Evolutionary conservation across 345 rosid genomes (phyloP).

Genomic region (Garcia nutans): DNA sequence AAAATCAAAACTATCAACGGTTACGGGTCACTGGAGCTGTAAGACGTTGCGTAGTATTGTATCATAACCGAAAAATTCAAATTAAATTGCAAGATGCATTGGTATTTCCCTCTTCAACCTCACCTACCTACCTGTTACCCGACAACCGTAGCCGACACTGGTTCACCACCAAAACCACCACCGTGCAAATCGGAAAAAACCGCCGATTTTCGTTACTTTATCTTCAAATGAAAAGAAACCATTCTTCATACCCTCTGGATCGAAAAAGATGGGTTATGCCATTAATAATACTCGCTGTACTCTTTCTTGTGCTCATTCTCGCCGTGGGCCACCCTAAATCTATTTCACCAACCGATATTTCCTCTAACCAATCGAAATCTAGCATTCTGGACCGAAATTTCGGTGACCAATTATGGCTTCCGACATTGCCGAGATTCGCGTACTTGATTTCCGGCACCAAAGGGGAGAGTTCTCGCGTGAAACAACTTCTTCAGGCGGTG

Average conservation of each 20-base stretch:
- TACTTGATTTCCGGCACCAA: slow-evolving; percentile 76
- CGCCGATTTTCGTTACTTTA: background rate
- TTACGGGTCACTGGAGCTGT: no score
- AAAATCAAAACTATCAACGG: no score
- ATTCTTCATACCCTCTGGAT: slow-evolving; percentile 43
- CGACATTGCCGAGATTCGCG: slow-evolving; percentile 58
- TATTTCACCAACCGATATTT: slow-evolving; percentile 15
- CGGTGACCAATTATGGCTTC: slow-evolving; percentile 21
- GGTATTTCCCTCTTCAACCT: slow-evolving; percentile 5
- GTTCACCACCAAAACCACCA: background rate
- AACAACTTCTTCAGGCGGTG: slow-evolving; percentile 61
- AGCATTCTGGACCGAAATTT: slow-evolving; percentile 19
- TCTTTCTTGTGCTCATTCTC: slow-evolving; percentile 44
- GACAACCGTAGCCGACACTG: background rate
- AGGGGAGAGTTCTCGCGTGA: slow-evolving; percentile 61
- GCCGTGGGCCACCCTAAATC: slow-evolving; percentile 34
- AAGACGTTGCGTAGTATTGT: background rate
- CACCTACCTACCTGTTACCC: background rate
- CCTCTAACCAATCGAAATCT: slow-evolving; percentile 17
- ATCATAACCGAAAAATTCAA: slow-evolving; percentile 1
- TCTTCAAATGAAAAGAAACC: slow-evolving; percentile 53
- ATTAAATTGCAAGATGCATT: background rate
- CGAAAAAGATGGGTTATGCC: slow-evolving; percentile 46
- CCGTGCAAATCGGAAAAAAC: background rate
- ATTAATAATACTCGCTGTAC: slow-evolving; percentile 26